Conservation (phyloP, 169 alveolate genomes). For the Plasmodium sp. region DNA sequence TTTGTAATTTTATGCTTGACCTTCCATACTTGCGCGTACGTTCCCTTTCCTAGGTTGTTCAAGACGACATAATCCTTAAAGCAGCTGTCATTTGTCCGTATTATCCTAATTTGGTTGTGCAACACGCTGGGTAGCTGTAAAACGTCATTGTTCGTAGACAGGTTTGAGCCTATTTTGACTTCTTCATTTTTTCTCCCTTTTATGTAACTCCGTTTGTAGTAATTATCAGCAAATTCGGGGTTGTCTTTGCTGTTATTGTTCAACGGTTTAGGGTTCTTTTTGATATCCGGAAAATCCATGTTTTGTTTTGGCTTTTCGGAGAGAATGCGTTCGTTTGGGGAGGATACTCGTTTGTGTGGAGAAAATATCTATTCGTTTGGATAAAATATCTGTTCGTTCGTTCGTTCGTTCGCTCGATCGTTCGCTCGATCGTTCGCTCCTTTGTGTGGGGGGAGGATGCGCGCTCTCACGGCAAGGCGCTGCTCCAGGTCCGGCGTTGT, state of each 20-base stretch:
- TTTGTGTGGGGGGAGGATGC: background rate
- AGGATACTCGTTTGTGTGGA: too few species aligned
- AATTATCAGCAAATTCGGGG: slow-evolving; percentile 12
- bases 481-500: background rate
- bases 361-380: background rate
- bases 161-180: slow-evolving; percentile 39
- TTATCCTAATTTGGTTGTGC: slow-evolving; percentile 46
- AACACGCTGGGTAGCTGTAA: slow-evolving; percentile 60
- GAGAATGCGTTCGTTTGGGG: too few species aligned
- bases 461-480: background rate
- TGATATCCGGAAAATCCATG: slow-evolving; percentile 45
- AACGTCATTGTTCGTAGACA: slow-evolving; percentile 36
- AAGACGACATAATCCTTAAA: slow-evolving; percentile 62
- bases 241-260: slow-evolving; percentile 17
- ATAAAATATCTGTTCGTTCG: background rate
- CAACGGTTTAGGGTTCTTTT: background rate
- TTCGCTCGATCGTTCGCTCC: background rate
- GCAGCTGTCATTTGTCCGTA: slow-evolving; percentile 65
- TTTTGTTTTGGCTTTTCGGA: background rate
- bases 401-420: background rate
- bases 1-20: slow-evolving; percentile 81
- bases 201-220: slow-evolving; percentile 6
- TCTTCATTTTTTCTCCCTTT: slow-evolving; percentile 52
- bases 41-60: slow-evolving; percentile 83
- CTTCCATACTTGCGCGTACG: slow-evolving; percentile 88